These are phyloP conservation scores for Drechslerella coelobrocha DNA, from an alignment of 2,329 filamentous ascomycete species.

Conservation along the genomic window DNA sequence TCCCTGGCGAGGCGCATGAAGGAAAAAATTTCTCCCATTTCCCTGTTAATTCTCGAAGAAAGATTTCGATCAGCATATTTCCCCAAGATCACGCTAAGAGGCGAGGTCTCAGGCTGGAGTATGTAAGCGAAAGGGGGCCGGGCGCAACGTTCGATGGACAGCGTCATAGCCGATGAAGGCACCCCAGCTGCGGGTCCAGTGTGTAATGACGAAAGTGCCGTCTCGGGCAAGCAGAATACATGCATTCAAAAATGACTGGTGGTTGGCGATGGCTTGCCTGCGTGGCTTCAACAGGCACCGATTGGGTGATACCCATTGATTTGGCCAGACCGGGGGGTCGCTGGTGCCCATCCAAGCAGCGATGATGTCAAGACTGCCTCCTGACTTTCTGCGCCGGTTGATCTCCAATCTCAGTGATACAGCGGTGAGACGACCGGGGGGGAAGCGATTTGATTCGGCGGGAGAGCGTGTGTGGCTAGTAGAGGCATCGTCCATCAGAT, in stretches of 20 bases:
- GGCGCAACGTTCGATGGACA: constrained; percentile 5
- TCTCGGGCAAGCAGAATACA: no score
- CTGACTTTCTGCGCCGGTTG: neutral
- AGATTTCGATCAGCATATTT: constrained; percentile 10
- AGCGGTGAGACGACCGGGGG: no score
- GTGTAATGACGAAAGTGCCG: constrained; percentile 8
- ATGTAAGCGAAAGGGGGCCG: constrained; percentile 24
- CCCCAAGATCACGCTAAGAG: constrained; percentile 18
- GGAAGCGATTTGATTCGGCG: no score
- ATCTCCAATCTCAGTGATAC: no score
- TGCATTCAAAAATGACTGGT: no score
- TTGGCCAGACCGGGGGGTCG: no score
- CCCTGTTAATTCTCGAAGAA: neutral
- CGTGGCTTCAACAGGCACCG: constrained; percentile 16
- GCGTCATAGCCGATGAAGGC: constrained; percentile 3
- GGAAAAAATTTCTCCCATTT: no score
- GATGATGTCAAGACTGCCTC: constrained; percentile 3
- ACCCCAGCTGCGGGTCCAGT: neutral
- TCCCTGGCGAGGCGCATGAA: no score
- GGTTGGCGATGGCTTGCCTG: constrained; percentile 10
- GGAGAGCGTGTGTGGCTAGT: no score
- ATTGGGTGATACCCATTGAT: neutral
- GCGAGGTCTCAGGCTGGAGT: constrained; percentile 17
- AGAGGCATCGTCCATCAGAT: no score
- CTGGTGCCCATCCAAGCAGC: neutral